Base-by-base conservation (phyloP, 2,329 filamentous ascomycete species). In the Elsinoe australis region DNA sequence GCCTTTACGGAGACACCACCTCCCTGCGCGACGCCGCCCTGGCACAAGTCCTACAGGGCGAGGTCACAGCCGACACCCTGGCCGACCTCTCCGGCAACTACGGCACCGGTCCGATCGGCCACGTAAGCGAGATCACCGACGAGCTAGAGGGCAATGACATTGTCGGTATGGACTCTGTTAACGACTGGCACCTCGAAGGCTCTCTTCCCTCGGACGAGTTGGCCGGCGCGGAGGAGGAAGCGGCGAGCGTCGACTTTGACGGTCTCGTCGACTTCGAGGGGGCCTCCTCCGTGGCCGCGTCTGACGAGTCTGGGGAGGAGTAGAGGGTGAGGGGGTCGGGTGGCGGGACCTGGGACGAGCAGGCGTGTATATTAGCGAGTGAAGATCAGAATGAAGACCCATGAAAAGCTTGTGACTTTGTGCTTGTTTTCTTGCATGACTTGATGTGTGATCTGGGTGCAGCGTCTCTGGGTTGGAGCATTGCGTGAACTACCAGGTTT, bases 191-290 rank as follows among this genome's bases (percentile, higher is more conserved):
- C 28, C 24, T 44, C 19, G 39, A 12, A 7, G 10, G n/a, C 39
- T 14, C 39, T 24, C 9, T 10, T 24, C 9, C 24, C 8, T 17
- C 21, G 36, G 36, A 26, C 10, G 36, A 4, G n/a, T n/a, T n/a
- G 21, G 36, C 19, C 35, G 35, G 35, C 17, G 26, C 29, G 39
- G 39, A 32, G 39, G 14, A 15, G 39, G 39, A 12, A 26, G 39
- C 29, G 26, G 26, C 14, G 39, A 12, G 32, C 14, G 32, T 5
- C n/a, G 4, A 8, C 15, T 18, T 41, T 21, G 39, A 32, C 21
- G 39, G 28, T 21, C 21, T 44, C 15, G 39, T 29, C 24, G 17
- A 44, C 24, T 44, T 18, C n/a, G 17, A 21, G 33, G 33, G 33
- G n/a, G 14, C n/a, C 29, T 32, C 29, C 5, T 12, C 5, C 22